These are phyloP conservation scores for Mytilinidion resinicola DNA, from an alignment of 495 filamentous ascomycete genomes.

Conservation along the genomic window DNA sequence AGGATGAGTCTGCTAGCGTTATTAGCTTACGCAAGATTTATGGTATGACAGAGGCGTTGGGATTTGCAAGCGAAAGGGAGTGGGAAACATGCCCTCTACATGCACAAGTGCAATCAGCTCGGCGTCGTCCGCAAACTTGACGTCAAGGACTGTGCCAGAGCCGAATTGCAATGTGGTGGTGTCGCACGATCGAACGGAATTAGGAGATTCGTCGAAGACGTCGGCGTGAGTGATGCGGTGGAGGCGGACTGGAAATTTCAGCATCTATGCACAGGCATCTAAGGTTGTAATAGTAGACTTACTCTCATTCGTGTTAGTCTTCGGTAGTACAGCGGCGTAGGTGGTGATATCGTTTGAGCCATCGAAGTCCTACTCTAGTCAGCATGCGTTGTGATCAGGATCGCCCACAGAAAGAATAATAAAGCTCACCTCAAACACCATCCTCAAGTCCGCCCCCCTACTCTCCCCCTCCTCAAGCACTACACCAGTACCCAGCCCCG, in stretches of 20 bases:
- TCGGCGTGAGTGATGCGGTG: conserved; percentile 21
- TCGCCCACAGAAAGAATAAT: not conserved
- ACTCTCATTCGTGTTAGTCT: not conserved
- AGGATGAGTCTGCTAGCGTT: conserved; percentile 2
- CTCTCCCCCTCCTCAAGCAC: conserved; percentile 20
- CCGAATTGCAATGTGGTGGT: conserved; percentile 8
- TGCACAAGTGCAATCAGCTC: conserved; percentile 17
- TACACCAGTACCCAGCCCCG: conserved; percentile 18
- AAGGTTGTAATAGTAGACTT: not conserved
- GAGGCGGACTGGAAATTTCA: conserved; percentile 10
- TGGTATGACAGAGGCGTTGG: not conserved
- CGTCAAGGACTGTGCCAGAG: conserved; percentile 8
- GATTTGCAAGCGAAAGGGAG: not conserved
- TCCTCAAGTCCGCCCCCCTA: conserved; percentile 22
- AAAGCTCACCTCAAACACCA: conserved; percentile 25
- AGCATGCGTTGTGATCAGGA: not conserved
- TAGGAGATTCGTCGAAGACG: conserved; percentile 1
- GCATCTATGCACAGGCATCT: too few species aligned
- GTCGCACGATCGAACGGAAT: conserved; percentile 3
- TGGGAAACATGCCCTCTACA: not conserved
- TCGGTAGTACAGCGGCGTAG: not conserved
- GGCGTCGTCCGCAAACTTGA: conserved; percentile 30
- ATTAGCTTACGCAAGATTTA: conserved; percentile 2
- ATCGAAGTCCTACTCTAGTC: not conserved
- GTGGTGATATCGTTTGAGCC: conserved; percentile 8